Base-by-base conservation (phyloP, 2,329 filamentous ascomycete genomes). In the Aspergillus sp. region DNA sequence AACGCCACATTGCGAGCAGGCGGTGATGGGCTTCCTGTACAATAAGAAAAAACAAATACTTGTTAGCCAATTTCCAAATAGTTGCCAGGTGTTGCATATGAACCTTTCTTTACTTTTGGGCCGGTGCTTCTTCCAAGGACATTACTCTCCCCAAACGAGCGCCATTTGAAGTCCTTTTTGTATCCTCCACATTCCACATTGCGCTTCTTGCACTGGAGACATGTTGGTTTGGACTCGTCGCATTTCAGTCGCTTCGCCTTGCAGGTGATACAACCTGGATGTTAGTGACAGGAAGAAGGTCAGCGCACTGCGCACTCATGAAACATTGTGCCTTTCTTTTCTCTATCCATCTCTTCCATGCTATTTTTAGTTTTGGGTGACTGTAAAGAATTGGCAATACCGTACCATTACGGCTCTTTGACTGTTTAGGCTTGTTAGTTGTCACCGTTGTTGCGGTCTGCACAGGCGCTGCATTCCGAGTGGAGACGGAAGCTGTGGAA, bases 81-180 rank as follows among this genome's bases (percentile, higher is more conserved):
- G 4, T 27, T 17, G 7, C 15, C n/a, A 9, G 17, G 37, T 35
- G 17, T 15, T 33, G n/a, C 12, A 52, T 41, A 21, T 37, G 23
- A 27, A 79, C 79, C 71, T 74, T 81, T 83, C 68, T 79, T 82
- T 41, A 74, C 60, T 64, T 80, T 82, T 14, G 65, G 56, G 27
- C 64, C 60, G 23, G 70, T 52, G 9, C 60, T 61, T 40, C 73
- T 77, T 33, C 69, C 65, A 11, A 68, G 74, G 61, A 86, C 79
- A 55, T 76, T 85, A 47, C 83, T 81, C 63, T 90, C 87, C 67
- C 87, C 86, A 64, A 89, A 89, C 0, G 86, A 82, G 52, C 86
- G 80, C 88, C 88, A 90, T 79, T 90, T 90, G 76, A 89, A 90
- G 70, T 89, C 85, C 70, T 89, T 90, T 72, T 86, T 88, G 74